Evolutionary conservation across 345 rosid genomes (phyloP), one percentile per base, ranked within the genome.

Genomic region (Punica granatum): DNA sequence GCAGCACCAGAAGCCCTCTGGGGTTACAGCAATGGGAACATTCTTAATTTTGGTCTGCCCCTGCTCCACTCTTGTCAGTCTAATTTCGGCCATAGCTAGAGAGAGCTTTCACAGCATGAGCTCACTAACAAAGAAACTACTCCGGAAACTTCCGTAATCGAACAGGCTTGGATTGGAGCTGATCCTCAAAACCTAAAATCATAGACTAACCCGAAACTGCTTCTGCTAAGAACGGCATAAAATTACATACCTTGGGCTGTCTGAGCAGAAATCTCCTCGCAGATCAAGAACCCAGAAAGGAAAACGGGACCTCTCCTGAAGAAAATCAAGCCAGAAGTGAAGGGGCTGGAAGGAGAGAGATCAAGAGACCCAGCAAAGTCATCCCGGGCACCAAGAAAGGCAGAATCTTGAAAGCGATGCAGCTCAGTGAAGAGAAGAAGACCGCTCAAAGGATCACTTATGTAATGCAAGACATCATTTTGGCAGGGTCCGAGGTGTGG

Each of bases 1-100:
- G 68, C 97, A 93, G 69, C 98, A 93, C 98, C 98, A 93, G 75
- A 93, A 93, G 44, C 97, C 98, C 81, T 94, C 96, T 54, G 97
- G 97, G 21, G 96, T 94, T 65, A 91, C 95, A 58, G 97, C 99
- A 80, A 90, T 89, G 13, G 99, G 99, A 67, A 89, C 97, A 77
- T 78, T 90, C 76, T 84, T 82, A 61, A 94, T 85, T 84, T 86
- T 94, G 78, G 92, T 81, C 70, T 86, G 96, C 44, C 92, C 88
- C 76, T 87, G 88, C 53, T 89, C 96, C 71, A 86, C 81, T 69
- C 76, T 90, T 30, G 86, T 46, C 65, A 85, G 77, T 77, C 88
- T 86, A 84, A 85, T 88, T 78, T 90, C 97, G 71, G 94, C 94
- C 99, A 94, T 94, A 67, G 63, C 71, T 64, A 34, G 69, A 41